Percentiles rank a stretch among this genome's conserved stretches.
Evolutionary conservation across 805 yeast genomes (phyloP).

Genomic region (Yamadazyma akitaensis): DNA sequence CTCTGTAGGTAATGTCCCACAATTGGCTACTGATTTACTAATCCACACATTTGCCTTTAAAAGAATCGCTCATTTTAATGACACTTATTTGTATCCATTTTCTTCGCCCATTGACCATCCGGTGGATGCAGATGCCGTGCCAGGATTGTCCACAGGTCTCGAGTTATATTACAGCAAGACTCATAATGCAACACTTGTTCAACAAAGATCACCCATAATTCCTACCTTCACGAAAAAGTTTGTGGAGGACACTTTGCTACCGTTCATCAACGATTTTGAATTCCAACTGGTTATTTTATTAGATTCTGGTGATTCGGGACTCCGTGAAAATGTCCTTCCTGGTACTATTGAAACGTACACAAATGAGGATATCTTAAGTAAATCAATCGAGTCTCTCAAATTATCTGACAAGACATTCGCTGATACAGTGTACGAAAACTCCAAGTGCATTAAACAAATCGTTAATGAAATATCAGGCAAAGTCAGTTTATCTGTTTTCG

Average conservation of each 20-base stretch:
- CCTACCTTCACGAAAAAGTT: slow-evolving; percentile 56
- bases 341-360: slow-evolving; percentile 26
- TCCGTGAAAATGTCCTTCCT: slow-evolving; percentile 23
- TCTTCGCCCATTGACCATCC: slow-evolving; percentile 68
- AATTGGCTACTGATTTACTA: slow-evolving; percentile 69
- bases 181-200: slow-evolving; percentile 54
- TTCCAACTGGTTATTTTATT: slow-evolving; percentile 52
- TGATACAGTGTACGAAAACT: slow-evolving; percentile 6
- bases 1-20: slow-evolving; percentile 88
- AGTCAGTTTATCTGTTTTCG: slow-evolving; percentile 37
- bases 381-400: slow-evolving; percentile 27
- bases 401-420: slow-evolving; percentile 14
- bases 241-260: slow-evolving; percentile 47
- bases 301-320: slow-evolving; percentile 72
- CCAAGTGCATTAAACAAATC: slow-evolving; percentile 13
- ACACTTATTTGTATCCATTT: slow-evolving; percentile 70
- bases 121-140: slow-evolving; percentile 9
- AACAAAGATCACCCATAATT: slow-evolving; percentile 82
- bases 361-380: slow-evolving; percentile 29
- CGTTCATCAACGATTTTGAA: slow-evolving; percentile 41
- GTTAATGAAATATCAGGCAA: slow-evolving; percentile 2
- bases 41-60: slow-evolving; percentile 57
- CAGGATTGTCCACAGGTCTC: slow-evolving; percentile 56
- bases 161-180: slow-evolving; percentile 55
- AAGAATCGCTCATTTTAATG: slow-evolving; percentile 56